A percentile compares a stretch with the other conserved stretches of the same genome.
Evolutionary conservation across 2,329 filamentous ascomycete species (phyloP).

Genomic region (Chaetomium globosum): DNA sequence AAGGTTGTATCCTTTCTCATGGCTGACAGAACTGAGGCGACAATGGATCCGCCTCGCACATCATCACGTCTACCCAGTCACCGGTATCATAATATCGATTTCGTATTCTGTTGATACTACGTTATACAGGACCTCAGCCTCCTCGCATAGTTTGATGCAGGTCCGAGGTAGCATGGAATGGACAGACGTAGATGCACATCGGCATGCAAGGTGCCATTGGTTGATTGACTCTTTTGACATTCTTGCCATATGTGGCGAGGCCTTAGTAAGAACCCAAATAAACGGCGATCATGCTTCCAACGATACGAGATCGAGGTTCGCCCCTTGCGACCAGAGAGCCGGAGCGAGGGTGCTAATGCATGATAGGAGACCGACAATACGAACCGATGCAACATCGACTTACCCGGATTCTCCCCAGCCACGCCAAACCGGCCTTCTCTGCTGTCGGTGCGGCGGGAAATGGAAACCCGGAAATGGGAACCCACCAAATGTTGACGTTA

Average conservation of each 20-base stretch:
- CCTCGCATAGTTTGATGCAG: neutral
- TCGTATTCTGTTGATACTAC: neutral
- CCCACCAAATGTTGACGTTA: neutral
- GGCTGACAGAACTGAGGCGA: no score
- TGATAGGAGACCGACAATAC: slow-evolving; percentile 2
- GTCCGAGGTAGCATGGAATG: neutral
- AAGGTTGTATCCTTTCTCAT: no score
- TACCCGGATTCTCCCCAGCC: slow-evolving; percentile 4
- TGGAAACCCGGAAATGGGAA: slow-evolving; percentile 1
- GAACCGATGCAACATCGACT: slow-evolving; percentile 15
- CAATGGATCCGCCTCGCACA: no score
- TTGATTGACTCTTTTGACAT: neutral
- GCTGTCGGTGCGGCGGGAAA: neutral
- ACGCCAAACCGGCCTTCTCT: neutral
- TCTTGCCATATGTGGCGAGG: neutral
- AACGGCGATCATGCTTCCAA: neutral
- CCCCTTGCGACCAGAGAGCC: neutral
- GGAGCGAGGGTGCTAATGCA: neutral
- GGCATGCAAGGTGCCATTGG: neutral
- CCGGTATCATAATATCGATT: neutral
- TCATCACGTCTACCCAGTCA: no score
- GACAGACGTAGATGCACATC: neutral
- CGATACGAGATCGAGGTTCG: neutral
- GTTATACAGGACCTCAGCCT: neutral
- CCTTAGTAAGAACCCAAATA: neutral